Conservation (phyloP, 768 basidiomycete genomes). For the Panus rudis region DNA sequence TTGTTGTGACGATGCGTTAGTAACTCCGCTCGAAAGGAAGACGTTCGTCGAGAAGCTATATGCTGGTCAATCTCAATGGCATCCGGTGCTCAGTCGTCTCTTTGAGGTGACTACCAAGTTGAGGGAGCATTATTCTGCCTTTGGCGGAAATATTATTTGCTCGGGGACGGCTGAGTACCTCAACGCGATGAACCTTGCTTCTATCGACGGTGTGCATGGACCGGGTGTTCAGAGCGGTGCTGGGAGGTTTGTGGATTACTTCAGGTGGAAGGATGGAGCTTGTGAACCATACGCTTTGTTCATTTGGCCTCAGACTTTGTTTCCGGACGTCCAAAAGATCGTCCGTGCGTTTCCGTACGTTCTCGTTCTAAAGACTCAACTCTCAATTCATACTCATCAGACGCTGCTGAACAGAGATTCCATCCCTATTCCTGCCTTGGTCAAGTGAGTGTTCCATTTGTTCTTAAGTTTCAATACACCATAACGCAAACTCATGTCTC, state of each 20-base stretch:
- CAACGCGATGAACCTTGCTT: too few species aligned
- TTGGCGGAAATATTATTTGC: too few species aligned
- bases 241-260: neutral
- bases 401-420: neutral
- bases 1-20: conserved; percentile 8
- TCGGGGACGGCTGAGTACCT: too few species aligned
- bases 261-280: neutral
- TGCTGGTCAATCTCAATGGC: neutral
- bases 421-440: neutral
- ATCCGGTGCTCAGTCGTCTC: too few species aligned
- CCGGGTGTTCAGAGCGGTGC: too few species aligned
- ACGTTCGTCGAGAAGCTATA: conserved; percentile 3
- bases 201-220: too few species aligned
- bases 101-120: too few species aligned
- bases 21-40: conserved; percentile 6
- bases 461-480: neutral
- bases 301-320: neutral
- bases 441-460: neutral
- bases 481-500: neutral
- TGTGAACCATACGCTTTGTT: neutral
- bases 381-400: neutral
- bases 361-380: neutral
- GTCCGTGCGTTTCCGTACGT: conserved; percentile 4
- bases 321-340: neutral
- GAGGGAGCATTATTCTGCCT: too few species aligned